phyloP scores from a whole-genome alignment of 495 filamentous ascomycete genomes.

The Pseudevernia furfuracea region DNA sequence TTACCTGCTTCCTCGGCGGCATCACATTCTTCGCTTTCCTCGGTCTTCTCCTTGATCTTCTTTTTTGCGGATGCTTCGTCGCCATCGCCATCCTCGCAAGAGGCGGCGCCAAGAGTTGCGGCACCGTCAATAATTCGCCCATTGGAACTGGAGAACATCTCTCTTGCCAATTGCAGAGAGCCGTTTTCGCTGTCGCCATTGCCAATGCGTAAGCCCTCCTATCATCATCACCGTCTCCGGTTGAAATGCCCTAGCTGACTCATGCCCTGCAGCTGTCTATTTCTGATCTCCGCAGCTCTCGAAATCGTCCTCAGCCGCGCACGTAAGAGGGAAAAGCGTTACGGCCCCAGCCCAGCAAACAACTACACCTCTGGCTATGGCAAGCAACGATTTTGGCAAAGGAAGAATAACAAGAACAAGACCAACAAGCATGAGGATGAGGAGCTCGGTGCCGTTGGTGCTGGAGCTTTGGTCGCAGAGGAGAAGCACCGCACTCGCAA shows the following conservation, averaged over 20 bases:
- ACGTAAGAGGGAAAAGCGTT: constrained; percentile 70
- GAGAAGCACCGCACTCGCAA: constrained; percentile 16
- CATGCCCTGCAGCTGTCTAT: constrained; percentile 49
- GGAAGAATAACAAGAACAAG: constrained; percentile 18
- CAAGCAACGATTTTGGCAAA: constrained; percentile 28
- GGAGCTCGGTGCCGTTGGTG: constrained; percentile 23
- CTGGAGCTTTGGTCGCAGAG: constrained; percentile 19
- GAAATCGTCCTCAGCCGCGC: constrained; percentile 59
- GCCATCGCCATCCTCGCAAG: constrained; percentile 66
- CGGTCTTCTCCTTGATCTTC: constrained; percentile 69
- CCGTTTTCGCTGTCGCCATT: constrained; percentile 67
- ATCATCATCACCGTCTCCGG: background rate
- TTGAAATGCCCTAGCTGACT: background rate
- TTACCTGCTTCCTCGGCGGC: constrained; percentile 74
- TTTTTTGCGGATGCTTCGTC: constrained; percentile 77
- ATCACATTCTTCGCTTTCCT: constrained; percentile 67
- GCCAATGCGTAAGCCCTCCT: constrained; percentile 58
- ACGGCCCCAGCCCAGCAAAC: constrained; percentile 69
- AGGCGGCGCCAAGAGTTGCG: constrained; percentile 54
- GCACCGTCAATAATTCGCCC: constrained; percentile 55
- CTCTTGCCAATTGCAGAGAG: constrained; percentile 63
- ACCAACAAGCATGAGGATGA: constrained; percentile 15
- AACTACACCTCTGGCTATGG: constrained; percentile 65
- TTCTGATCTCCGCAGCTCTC: constrained; percentile 55
- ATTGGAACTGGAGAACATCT: constrained; percentile 45